Conservation (phyloP, 768 basidiomycete genomes). For the Daedaleopsis sinensis region DNA sequence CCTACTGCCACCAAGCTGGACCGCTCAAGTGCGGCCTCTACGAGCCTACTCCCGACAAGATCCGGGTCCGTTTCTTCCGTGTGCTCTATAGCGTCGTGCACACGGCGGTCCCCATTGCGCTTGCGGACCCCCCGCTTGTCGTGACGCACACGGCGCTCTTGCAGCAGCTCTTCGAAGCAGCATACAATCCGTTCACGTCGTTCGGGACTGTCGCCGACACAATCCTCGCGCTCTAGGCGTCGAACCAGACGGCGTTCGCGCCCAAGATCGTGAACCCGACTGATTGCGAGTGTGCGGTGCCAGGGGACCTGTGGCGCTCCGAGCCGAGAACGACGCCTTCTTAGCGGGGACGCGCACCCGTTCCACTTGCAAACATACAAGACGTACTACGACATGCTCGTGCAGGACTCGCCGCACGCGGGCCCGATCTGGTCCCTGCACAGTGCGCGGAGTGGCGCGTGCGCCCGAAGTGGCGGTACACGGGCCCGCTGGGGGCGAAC, state of each 20-base stretch:
- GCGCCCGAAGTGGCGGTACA: constrained; percentile 22
- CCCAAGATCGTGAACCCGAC: constrained; percentile 10
- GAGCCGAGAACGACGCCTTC: constrained; percentile 16
- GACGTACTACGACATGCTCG: constrained; percentile 6
- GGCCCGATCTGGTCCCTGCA: constrained; percentile 18
- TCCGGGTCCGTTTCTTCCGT: constrained; percentile 21
- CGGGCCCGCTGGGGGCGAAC: constrained; percentile 20
- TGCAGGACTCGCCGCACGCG: constrained; percentile 1
- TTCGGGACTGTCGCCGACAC: constrained; percentile 15
- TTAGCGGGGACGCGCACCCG: constrained; percentile 12
- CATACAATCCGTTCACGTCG: constrained; percentile 9
- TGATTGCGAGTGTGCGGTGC: constrained; percentile 13
- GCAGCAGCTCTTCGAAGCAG: constrained; percentile 10
- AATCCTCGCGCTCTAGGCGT: constrained; percentile 14
- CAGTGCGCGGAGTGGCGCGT: constrained; percentile 22
- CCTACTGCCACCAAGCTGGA: constrained; percentile 28
- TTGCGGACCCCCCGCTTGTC: constrained; percentile 17
- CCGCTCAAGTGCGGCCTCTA: constrained; percentile 28
- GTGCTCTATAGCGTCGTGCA: constrained; percentile 9
- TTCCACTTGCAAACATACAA: constrained; percentile 7
- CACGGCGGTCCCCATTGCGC: constrained; percentile 11
- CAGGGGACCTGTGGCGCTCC: not conserved
- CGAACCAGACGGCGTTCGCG: constrained; percentile 18
- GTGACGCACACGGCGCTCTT: constrained; percentile 16
- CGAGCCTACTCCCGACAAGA: constrained; percentile 22